phyloP scores from a whole-genome alignment of 1,284 basidiomycete genomes.

The Exobasidium rhododendri region DNA sequence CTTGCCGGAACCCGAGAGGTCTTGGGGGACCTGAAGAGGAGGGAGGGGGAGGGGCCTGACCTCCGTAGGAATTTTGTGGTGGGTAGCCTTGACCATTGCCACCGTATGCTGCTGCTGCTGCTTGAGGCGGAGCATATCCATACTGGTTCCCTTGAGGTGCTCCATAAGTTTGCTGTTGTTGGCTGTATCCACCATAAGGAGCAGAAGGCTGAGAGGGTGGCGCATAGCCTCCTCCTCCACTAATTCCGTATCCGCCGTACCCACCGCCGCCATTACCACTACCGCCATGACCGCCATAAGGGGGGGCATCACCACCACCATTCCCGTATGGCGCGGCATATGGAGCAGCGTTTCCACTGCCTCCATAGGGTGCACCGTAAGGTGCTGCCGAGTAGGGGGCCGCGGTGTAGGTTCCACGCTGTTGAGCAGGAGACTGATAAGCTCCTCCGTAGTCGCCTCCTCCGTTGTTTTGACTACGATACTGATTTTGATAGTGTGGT shows the following conservation, averaged over 20 bases:
- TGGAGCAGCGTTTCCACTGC: neutral
- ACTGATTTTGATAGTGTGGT: neutral
- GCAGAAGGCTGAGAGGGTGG: neutral
- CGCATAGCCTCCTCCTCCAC: neutral
- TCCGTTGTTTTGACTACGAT: neutral
- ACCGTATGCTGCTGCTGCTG: neutral
- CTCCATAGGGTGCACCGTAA: too few species aligned
- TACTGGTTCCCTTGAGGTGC: neutral
- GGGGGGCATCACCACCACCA: neutral
- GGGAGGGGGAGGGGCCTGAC: neutral
- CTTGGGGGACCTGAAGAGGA: neutral
- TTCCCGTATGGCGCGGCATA: neutral
- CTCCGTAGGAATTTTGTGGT: neutral
- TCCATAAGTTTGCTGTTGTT: neutral
- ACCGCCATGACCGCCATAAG: neutral
- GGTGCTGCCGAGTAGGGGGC: too few species aligned
- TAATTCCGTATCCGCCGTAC: neutral
- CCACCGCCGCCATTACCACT: neutral
- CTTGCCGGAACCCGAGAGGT: neutral
- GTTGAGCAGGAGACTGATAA: neutral
- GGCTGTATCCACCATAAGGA: neutral
- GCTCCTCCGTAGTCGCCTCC: conserved; percentile 3
- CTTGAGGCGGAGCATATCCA: too few species aligned
- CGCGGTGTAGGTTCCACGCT: too few species aligned
- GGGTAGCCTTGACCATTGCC: neutral